Evolutionary conservation across 2,329 filamentous ascomycete species (phyloP).

Genomic region (Fusarium sarcochroum): DNA sequence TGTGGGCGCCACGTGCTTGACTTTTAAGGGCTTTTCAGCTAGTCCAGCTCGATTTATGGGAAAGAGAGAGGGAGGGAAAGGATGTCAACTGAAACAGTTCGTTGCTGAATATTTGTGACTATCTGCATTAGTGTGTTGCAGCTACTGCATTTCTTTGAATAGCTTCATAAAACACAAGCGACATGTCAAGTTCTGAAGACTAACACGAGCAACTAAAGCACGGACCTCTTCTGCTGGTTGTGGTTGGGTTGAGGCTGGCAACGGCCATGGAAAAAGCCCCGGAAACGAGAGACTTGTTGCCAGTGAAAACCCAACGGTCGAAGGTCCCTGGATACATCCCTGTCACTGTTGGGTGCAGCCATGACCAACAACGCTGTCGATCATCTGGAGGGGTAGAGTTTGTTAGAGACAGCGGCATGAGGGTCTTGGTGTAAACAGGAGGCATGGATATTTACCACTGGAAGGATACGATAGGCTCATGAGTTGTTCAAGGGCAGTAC

Average conservation of each 20-base stretch:
- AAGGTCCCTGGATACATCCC: constrained; percentile 27
- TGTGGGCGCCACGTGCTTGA: constrained; percentile 23
- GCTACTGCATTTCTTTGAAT: neutral
- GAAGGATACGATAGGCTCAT: neutral
- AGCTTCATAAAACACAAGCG: constrained; percentile 5
- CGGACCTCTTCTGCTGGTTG: neutral
- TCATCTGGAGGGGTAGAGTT: constrained; percentile 30
- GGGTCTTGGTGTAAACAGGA: constrained; percentile 15
- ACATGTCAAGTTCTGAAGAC: neutral
- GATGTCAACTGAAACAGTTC: constrained; percentile 4
- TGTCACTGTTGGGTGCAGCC: constrained; percentile 18
- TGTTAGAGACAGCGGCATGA: neutral
- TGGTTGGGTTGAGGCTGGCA: constrained; percentile 16
- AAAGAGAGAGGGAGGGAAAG: neutral
- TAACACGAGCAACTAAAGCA: constrained; percentile 3
- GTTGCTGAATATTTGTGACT: neutral
- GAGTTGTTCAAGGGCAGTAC: neutral
- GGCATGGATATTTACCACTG: neutral
- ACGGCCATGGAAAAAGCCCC: neutral
- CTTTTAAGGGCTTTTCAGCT: constrained; percentile 8
- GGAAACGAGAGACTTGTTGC: constrained; percentile 3
- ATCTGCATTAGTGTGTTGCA: neutral
- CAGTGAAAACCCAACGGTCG: constrained; percentile 21
- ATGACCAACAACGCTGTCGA: constrained; percentile 31
- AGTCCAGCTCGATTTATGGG: neutral